Evolutionary conservation across 306 rosid species (phyloP).

Genomic region (Prunus kanzakura): DNA sequence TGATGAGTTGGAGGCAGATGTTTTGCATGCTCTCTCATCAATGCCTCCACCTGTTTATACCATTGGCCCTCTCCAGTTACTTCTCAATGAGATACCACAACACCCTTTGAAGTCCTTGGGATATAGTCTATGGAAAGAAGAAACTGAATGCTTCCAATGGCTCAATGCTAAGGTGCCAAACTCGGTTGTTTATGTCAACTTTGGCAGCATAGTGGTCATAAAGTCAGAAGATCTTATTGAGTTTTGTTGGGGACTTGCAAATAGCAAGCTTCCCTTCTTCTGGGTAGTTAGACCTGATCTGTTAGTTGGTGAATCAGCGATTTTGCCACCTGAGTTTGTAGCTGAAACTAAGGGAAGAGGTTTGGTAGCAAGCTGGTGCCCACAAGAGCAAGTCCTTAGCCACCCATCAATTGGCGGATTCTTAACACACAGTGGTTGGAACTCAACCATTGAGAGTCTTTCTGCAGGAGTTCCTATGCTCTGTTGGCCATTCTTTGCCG

Average conservation of each 20-base stretch:
- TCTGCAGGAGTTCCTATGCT: constrained; percentile 17
- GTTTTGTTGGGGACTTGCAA: constrained; percentile 15
- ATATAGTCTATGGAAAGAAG: constrained; percentile 8
- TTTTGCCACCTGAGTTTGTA: constrained; percentile 1
- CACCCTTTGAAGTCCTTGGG: not conserved
- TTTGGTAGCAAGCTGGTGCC: not conserved
- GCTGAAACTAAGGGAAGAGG: not conserved
- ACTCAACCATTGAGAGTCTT: constrained; percentile 12
- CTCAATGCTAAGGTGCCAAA: not conserved
- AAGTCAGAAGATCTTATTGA: not conserved
- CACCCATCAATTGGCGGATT: too few relatives aligned
- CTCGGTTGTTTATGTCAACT: constrained; percentile 5
- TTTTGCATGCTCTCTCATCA: constrained; percentile 9
- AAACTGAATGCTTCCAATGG: constrained; percentile 7
- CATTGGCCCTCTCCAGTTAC: constrained; percentile 4
- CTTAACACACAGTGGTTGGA: not conserved
- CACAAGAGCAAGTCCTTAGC: too few relatives aligned
- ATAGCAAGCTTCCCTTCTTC: not conserved
- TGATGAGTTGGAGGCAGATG: not conserved
- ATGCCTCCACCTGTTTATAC: not conserved
- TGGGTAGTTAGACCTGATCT: constrained; percentile 7
- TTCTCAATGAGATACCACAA: not conserved
- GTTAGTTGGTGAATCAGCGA: not conserved
- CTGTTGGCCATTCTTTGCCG: not conserved
- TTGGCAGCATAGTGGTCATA: not conserved